Evolutionary conservation across 306 rosid genomes (phyloP), one percentile per base, ranked within the genome.

Genomic region (Pyrus communis): DNA sequence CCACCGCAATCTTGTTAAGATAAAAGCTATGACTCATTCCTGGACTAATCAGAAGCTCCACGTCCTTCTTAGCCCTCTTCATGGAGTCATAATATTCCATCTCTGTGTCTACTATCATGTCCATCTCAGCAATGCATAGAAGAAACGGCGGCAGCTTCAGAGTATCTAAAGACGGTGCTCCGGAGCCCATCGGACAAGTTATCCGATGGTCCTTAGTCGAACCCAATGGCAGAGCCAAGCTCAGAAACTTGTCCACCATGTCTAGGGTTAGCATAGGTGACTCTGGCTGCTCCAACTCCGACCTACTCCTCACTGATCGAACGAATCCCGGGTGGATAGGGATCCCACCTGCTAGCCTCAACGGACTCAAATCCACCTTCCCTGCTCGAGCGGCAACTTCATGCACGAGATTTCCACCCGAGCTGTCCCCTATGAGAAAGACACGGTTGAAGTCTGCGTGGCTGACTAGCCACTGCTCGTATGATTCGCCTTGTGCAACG

Each of bases 361-460:
- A 2, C 0, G 90, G 96, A 5, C 25, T 45, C 14, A 90, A 49
- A 21, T 88, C 87, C 0, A 4, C 12, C 9, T 71, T 76, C 19
- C 87, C 82, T 0, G 85, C 91, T 18, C 86, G 55, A 0, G 80
- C 87, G 0, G 92, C 90, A 14, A 90, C 85, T 14, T 81, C 74
- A 15, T 92, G 96, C 22, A 85, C 97, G 0, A 88, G 3, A 75
- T 88, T 92, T 3, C 85, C 97, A 1, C 97, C 93, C 0, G 97
- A 83, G 65, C 96, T 90, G 25, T 92, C 97, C 21, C 96, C 97
- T 10, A 90, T 83, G 25, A 92, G 93, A 45, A 92, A 92, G 31
- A 92, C 78, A 2, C 88, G 88, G 74, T 63, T 13, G 58, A 92
- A 88, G 73, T 90, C 87, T 0, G 80, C 93, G 12, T 78, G 75